phyloP scores from a whole-genome alignment of 139 green algal genomes.

The Trebouxia sp. region DNA sequence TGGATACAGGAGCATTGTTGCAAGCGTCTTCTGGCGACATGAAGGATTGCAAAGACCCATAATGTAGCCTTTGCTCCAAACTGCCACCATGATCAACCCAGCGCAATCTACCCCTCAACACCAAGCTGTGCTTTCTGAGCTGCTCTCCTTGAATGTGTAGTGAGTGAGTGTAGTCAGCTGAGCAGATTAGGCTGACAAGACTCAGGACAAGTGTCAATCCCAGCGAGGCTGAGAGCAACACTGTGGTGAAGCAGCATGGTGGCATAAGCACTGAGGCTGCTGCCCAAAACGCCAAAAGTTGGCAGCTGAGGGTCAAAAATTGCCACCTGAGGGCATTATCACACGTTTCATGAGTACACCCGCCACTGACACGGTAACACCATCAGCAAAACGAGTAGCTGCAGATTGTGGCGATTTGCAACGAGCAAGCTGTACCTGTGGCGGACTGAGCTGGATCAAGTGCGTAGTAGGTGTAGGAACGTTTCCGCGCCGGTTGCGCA shows the following conservation, averaged over 20 bases:
- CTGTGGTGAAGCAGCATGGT: slow-evolving; percentile 5
- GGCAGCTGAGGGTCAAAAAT: too few species aligned
- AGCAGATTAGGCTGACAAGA: slow-evolving; percentile 8
- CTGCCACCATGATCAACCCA: slow-evolving; percentile 14
- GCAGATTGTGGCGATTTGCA: too few species aligned
- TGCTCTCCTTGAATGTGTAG: neutral
- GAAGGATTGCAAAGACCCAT: neutral
- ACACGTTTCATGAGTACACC: too few species aligned
- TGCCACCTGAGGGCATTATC: too few species aligned
- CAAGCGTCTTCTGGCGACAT: neutral
- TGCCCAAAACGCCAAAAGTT: neutral
- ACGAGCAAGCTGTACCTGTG: too few species aligned
- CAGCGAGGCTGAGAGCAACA: slow-evolving; percentile 2
- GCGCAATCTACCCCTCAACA: neutral
- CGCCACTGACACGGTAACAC: too few species aligned
- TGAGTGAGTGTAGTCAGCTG: neutral
- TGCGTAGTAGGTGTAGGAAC: too few species aligned
- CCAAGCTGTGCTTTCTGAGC: slow-evolving; percentile 18
- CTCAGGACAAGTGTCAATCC: neutral
- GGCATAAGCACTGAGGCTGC: neutral
- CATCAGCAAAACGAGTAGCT: too few species aligned
- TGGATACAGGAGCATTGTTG: neutral
- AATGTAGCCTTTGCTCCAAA: slow-evolving; percentile 7
- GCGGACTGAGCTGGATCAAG: too few species aligned
- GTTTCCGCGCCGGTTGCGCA: neutral